Evolutionary conservation across 208 protist genomes (phyloP), one percentile per base, ranked within the genome.

Genomic region (Acanthamoeba sp.): DNA sequence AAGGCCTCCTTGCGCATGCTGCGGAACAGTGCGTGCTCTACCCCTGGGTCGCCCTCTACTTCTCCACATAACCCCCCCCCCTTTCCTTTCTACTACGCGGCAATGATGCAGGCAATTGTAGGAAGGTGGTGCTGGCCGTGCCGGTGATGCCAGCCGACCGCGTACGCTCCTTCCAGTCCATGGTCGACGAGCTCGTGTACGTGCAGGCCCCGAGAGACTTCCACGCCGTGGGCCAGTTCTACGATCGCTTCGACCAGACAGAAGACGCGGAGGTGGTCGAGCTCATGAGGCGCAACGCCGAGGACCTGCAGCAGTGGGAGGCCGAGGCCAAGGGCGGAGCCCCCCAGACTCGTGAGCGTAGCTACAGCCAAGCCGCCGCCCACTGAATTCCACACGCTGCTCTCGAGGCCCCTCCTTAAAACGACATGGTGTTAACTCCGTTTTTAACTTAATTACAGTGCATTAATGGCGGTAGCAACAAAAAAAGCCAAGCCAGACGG

Each of bases 181-280:
- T 94, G 20, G 90, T 94, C 29, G 29, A 93, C 85, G 45, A 95
- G 57, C 29, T 95, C 7, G 50, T 95, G 7, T 95, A 42, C 59
- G 18, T 95, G 2, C 36, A 55, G 27, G 88, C 36, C 27, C 95
- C 95, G 1, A 2, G n/a, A 2, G 1, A 45, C 24, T 95, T 95
- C 34, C 45, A 71, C n/a, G 91, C 95, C 34, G 95, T 95, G 12
- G 95, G 95, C 36, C 82, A 80, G 78, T 95, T 82, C 32, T 95
- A 95, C 91, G 1, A 80, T 0, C 32, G 34, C 1, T 95, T 95
- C 57, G 93, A 95, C 36, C 95, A 95, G 59, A 95, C 95, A 0
- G 34, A 78, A 16, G 95, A 95, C 94, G 84, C 93, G 40, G 66
- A 82, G 42, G 95, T 95, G 34, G 64, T 94, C 38, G 0, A 57